phyloP scores from a whole-genome alignment of 129 eudicot genomes.

The Chrysanthemum makinoi region DNA sequence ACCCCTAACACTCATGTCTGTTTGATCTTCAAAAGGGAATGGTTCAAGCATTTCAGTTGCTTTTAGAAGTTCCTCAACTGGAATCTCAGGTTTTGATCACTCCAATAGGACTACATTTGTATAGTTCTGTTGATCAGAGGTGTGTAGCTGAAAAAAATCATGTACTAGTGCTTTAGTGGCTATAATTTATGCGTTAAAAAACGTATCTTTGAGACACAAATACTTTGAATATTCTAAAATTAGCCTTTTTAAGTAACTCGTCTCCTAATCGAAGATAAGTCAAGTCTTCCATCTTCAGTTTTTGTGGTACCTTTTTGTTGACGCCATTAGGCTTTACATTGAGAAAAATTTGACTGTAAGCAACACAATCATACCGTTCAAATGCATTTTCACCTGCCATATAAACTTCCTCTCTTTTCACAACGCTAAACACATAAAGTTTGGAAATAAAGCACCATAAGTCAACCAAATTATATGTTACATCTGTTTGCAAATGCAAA shows the following conservation, averaged over 20 bases:
- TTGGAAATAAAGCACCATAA: no score
- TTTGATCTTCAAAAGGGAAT: conserved; percentile 61
- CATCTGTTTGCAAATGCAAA: no score
- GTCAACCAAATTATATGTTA: no score
- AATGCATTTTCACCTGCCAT: no score
- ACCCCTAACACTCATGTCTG: conserved; percentile 80
- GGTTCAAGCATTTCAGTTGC: conserved; percentile 62
- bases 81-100: no score
- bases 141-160: conserved; percentile 38
- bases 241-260: no score
- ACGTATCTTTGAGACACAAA: conserved; percentile 35
- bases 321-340: conserved; percentile 79
- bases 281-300: conserved; percentile 60
- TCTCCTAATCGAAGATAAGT: no score
- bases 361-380: no score
- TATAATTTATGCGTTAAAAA: not conserved
- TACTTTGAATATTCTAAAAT: no score
- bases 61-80: conserved; percentile 55
- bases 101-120: conserved; percentile 47
- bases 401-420: no score
- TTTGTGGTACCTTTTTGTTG: conserved; percentile 51
- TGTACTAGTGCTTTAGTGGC: conserved; percentile 8
- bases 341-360: no score
- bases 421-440: no score
- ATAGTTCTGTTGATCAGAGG: conserved; percentile 38